Conservation (phyloP, 805 yeast genomes). For the Saturnispora diversa region DNA sequence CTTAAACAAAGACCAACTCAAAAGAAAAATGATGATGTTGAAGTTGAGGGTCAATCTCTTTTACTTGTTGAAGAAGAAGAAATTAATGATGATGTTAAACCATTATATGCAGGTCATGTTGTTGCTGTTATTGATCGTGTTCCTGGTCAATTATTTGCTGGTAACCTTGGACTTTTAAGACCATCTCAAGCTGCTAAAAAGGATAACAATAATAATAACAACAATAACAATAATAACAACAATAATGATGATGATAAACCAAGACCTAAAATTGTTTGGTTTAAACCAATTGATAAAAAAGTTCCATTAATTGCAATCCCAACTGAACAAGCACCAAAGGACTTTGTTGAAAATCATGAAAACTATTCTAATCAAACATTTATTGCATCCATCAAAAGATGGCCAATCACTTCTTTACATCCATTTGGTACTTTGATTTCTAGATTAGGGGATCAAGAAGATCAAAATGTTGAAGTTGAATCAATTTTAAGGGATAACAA, state of each 20-base stretch:
- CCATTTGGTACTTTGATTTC: constrained; percentile 93
- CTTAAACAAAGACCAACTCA: constrained; percentile 92
- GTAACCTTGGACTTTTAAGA: constrained; percentile 86
- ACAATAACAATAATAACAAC: too few species aligned
- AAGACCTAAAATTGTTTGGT: constrained; percentile 96
- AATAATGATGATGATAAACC: constrained; percentile 19
- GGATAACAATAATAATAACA: constrained; percentile 26
- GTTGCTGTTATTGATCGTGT: constrained; percentile 97
- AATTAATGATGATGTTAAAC: constrained; percentile 84
- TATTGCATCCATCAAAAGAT: constrained; percentile 92
- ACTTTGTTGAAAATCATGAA: constrained; percentile 88
- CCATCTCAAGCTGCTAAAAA: constrained; percentile 90
- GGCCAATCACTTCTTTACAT: constrained; percentile 98
- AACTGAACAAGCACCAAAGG: constrained; percentile 94
- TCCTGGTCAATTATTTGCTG: constrained; percentile 93
- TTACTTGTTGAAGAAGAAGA: constrained; percentile 92
- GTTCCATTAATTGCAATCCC: constrained; percentile 98
- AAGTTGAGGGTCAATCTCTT: constrained; percentile 95
- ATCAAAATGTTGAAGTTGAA: constrained; percentile 70
- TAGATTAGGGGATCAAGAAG: constrained; percentile 75
- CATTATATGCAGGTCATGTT: constrained; percentile 95
- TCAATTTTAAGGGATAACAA: constrained; percentile 85
- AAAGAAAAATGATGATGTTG: constrained; percentile 96
- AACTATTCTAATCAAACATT: constrained; percentile 72
- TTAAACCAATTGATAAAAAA: constrained; percentile 95